Evolutionary conservation across 331 rosid species (phyloP).

Genomic region (Dryas integrifolia): DNA sequence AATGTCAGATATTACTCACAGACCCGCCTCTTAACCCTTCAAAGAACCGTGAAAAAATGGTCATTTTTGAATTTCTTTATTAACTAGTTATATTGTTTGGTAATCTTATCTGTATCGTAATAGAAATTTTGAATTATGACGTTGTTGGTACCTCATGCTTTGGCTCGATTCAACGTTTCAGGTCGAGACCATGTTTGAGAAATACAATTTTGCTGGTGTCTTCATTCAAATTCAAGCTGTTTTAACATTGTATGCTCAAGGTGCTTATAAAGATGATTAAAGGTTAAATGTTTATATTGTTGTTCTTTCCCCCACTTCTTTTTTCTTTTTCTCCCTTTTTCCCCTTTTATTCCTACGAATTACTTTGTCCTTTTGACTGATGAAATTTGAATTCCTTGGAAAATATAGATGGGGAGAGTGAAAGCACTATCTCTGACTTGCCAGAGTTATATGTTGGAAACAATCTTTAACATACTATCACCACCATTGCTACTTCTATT

Average conservation of each 20-base stretch:
- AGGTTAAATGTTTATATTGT: constrained; percentile 55
- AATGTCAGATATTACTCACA: constrained; percentile 88
- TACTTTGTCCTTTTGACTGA: not conserved
- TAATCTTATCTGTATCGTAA: not conserved
- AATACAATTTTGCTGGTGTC: constrained; percentile 90
- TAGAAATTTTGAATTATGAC: not conserved
- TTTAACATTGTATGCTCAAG: constrained; percentile 97
- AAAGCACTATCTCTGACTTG: constrained; percentile 12
- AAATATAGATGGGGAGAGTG: constrained; percentile 6
- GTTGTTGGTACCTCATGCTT: constrained; percentile 12
- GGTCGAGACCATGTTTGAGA: constrained; percentile 98
- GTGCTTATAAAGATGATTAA: constrained; percentile 88
- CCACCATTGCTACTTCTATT: not conserved
- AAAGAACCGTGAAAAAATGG: constrained; percentile 95
- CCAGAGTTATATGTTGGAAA: constrained; percentile 18
- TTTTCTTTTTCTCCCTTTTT: not conserved
- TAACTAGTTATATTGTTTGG: not conserved
- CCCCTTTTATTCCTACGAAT: not conserved
- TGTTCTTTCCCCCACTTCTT: constrained; percentile 25
- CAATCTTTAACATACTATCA: not conserved
- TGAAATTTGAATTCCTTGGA: not conserved
- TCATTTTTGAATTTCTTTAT: constrained; percentile 22
- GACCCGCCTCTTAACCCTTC: constrained; percentile 98
- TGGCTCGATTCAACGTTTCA: constrained; percentile 37
- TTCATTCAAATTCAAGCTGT: constrained; percentile 98